These are phyloP conservation scores for Anastatica hierochuntica DNA, from an alignment of 345 rosid species.

Conservation along the genomic window DNA sequence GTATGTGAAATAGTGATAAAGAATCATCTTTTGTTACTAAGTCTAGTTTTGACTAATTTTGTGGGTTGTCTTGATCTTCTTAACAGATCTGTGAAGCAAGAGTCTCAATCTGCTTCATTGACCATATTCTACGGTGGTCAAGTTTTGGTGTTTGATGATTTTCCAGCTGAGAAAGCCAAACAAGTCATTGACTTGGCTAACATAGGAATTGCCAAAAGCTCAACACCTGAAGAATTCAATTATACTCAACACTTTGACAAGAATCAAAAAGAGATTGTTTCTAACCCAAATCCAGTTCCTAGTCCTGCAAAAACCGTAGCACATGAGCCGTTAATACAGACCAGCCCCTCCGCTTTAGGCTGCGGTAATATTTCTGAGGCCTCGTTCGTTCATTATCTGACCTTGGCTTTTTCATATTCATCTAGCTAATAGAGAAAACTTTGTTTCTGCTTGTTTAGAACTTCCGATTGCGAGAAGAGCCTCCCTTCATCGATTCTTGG, in stretches of 20 bases:
- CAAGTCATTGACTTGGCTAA: conserved; percentile 61
- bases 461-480: conserved; percentile 61
- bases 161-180: conserved; percentile 68
- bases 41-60: conserved; percentile 1
- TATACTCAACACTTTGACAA: conserved; percentile 19
- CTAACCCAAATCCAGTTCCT: conserved; percentile 9
- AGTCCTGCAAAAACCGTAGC: too few relatives aligned
- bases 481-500: conserved; percentile 87
- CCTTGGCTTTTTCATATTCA: not conserved
- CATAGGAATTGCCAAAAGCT: conserved; percentile 33
- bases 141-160: conserved; percentile 62
- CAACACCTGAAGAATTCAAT: conserved; percentile 6
- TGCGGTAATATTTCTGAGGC: conserved; percentile 36
- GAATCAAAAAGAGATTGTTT: conserved; percentile 24
- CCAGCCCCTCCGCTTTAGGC: conserved; percentile 28
- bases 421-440: not conserved
- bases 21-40: not conserved
- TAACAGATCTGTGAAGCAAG: conserved; percentile 22
- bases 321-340: not conserved
- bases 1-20: conserved; percentile 16
- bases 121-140: conserved; percentile 79
- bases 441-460: conserved; percentile 33
- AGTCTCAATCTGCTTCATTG: conserved; percentile 47
- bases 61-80: not conserved
- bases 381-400: not conserved